These are phyloP conservation scores for Lactifluus volemus DNA, from an alignment of 768 basidiomycete species.

Conservation along the genomic window DNA sequence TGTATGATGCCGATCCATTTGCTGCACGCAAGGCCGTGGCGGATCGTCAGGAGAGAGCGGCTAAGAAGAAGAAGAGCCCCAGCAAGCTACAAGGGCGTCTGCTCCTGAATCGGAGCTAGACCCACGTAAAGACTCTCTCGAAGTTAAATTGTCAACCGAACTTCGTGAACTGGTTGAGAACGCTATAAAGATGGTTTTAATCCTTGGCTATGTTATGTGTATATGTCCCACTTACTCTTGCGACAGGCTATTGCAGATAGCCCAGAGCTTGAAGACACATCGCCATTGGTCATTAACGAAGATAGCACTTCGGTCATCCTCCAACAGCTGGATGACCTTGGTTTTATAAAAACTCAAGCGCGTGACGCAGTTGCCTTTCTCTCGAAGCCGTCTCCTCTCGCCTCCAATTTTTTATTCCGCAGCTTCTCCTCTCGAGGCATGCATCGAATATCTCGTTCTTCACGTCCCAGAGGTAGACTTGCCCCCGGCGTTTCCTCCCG, in stretches of 20 bases:
- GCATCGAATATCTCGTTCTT: slow-evolving; percentile 77
- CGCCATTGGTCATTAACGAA: slow-evolving; percentile 30
- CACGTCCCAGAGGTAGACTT: slow-evolving; percentile 84
- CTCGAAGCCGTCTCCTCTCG: slow-evolving; percentile 46
- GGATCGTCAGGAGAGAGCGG: slow-evolving; percentile 51
- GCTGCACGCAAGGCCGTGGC: slow-evolving; percentile 59
- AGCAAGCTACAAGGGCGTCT: slow-evolving; percentile 15
- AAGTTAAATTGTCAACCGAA: slow-evolving; percentile 74
- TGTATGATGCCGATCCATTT: slow-evolving; percentile 85
- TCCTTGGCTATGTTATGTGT: background rate
- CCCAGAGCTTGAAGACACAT: slow-evolving; percentile 36
- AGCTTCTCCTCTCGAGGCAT: slow-evolving; percentile 61
- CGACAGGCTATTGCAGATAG: slow-evolving; percentile 43
- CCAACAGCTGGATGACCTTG: slow-evolving; percentile 51
- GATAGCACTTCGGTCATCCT: slow-evolving; percentile 38
- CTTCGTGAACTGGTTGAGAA: slow-evolving; percentile 77
- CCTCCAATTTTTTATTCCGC: slow-evolving; percentile 51
- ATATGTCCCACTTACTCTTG: slow-evolving; percentile 7
- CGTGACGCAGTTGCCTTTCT: slow-evolving; percentile 49
- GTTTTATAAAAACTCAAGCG: slow-evolving; percentile 53
- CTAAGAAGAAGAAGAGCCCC: slow-evolving; percentile 35
- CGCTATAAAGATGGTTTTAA: slow-evolving; percentile 60
- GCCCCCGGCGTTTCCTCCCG: slow-evolving; percentile 59
- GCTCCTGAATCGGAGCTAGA: slow-evolving; percentile 22
- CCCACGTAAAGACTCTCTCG: slow-evolving; percentile 45